Base-by-base conservation (phyloP, 208 protist genomes). In the Trypanosoma cruzi region DNA sequence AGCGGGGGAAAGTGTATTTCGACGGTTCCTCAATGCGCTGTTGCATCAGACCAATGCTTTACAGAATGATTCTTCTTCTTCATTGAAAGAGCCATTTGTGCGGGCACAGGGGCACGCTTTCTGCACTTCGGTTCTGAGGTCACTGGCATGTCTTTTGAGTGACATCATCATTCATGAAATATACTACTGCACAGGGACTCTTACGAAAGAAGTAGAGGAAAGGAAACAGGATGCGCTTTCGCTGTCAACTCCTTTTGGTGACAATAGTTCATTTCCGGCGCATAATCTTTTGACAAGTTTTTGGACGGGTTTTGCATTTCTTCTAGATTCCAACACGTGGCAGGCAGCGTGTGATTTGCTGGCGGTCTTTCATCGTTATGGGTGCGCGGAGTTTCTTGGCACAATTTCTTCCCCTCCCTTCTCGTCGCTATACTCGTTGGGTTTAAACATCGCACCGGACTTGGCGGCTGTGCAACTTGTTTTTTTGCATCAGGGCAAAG, bases 91-190 rank as follows among this genome's bases (percentile, higher is more conserved):
- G 52, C 48, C 54, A 42, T 61, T 52, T 64, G 26, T 46, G 28
- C 16, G n/a, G 24, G 13, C 20, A 29, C 22, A 69, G 1, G 22
- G 53, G 14, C 28, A 61, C 28, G 26, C 62, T 8, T 49, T 61
- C 7, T 71, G 56, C 55, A 48, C 36, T 8, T 62, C 64, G 20
- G 40, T 71, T 20, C 18, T 71, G 29, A 65, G 62, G 13, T 69
- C 71, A 4, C 22, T 77, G 16, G 64, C 32, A 1, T 77, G 64
- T 46, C 28, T 77, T 8, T 31, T 77, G 26, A 64, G 71, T 48
- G 71, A 77, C 37, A 67, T 71, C 10, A 60, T 67, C 46, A 53
- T 71, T 26, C 71, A 77, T 29, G 71, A 77, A 37, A 71, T 26
- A 8, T 61, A 70, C 40, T 77, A 66, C 55, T 56, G 16, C 37